Conservation (phyloP, 2,329 filamentous ascomycete species). For the Ilyonectria destructans region DNA sequence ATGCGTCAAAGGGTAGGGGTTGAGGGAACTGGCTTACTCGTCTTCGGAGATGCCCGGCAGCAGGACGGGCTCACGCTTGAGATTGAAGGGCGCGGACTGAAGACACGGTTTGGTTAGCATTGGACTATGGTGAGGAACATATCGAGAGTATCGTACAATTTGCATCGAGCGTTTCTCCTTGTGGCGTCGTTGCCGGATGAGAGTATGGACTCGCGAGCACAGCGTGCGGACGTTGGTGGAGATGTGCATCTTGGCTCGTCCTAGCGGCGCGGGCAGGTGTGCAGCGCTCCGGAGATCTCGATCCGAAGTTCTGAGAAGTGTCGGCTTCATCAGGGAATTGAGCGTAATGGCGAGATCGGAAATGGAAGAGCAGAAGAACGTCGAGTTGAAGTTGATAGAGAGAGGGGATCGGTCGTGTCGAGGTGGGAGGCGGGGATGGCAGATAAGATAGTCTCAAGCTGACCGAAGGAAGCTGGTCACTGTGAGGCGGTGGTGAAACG, state of each 20-base stretch:
- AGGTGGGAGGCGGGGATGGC: not conserved
- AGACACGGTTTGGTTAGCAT: conserved; percentile 43
- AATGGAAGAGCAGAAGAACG: not conserved
- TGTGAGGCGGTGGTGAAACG: conserved; percentile 33
- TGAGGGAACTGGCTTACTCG: conserved; percentile 64
- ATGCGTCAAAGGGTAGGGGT: conserved; percentile 4
- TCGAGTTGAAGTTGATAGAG: not conserved
- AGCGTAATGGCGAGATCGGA: conserved; percentile 20
- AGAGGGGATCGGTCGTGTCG: not conserved
- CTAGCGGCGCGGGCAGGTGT: conserved; percentile 28
- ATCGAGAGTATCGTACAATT: conserved; percentile 61
- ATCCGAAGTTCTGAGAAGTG: conserved; percentile 28
- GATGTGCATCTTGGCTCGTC: conserved; percentile 51
- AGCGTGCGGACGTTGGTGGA: conserved; percentile 62
- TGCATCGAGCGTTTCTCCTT: conserved; percentile 60
- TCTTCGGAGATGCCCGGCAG: conserved; percentile 72
- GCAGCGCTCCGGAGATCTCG: conserved; percentile 40
- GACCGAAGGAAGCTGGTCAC: conserved; percentile 6
- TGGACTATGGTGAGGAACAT: not conserved
- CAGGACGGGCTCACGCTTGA: conserved; percentile 68
- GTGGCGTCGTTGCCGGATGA: conserved; percentile 58
- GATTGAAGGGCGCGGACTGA: conserved; percentile 74
- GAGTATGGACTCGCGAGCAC: conserved; percentile 62
- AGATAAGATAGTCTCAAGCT: not conserved
- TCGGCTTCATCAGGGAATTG: conserved; percentile 29